Percentiles rank a stretch among this genome's conserved stretches.
phyloP scores from a whole-genome alignment of 2,329 filamentous ascomycete species.

The Microcyclospora pomicola region DNA sequence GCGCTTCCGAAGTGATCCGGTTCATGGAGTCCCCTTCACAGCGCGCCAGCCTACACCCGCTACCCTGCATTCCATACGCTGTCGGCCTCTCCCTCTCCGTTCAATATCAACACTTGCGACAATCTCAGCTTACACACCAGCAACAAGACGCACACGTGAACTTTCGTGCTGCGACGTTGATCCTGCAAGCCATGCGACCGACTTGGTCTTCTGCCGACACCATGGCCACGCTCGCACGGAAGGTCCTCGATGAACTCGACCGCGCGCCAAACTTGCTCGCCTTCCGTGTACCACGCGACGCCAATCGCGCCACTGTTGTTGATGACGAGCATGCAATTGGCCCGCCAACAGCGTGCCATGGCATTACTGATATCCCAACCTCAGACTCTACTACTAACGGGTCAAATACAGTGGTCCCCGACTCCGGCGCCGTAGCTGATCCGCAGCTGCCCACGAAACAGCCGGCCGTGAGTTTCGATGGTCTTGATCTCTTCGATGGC shows the following conservation, averaged over 20 bases:
- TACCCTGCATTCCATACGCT: constrained; percentile 43
- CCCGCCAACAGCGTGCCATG: background rate
- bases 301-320: constrained; percentile 1
- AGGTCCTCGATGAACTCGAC: constrained; percentile 20
- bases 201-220: constrained; percentile 34
- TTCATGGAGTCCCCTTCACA: constrained; percentile 34
- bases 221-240: constrained; percentile 26
- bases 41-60: constrained; percentile 31
- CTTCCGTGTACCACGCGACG: constrained; percentile 13
- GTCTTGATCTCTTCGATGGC: constrained; percentile 17
- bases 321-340: constrained; percentile 9
- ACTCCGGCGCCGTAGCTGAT: background rate
- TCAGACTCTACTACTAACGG: background rate
- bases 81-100: constrained; percentile 42
- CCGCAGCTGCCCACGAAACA: background rate
- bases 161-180: constrained; percentile 29
- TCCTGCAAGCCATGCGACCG: constrained; percentile 30
- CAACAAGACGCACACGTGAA: constrained; percentile 34
- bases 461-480: constrained; percentile 1
- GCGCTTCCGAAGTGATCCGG: constrained; percentile 40
- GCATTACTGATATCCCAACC: background rate
- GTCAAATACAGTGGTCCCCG: background rate
- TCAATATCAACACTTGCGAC: constrained; percentile 43
- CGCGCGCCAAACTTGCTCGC: constrained; percentile 13
- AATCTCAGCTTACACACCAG: constrained; percentile 35